These are phyloP conservation scores for Pleurotus tuoliensis DNA, from an alignment of 768 basidiomycete species.

Conservation along the genomic window DNA sequence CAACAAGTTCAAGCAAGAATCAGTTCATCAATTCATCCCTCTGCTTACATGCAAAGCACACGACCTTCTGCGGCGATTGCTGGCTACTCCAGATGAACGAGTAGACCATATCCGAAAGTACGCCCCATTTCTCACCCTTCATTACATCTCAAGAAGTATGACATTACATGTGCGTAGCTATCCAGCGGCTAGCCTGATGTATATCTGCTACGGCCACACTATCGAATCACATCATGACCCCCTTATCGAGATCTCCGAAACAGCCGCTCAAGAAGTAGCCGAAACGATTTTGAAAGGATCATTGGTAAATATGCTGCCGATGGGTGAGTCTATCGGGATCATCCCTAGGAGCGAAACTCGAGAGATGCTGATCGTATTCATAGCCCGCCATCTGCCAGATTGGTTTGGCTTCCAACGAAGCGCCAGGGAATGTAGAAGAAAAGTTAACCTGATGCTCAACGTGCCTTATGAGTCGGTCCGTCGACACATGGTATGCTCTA, in stretches of 20 bases:
- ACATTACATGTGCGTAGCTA: background rate
- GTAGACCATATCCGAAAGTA: slow-evolving; percentile 26
- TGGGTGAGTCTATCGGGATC: background rate
- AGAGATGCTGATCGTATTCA: no score
- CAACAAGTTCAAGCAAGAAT: slow-evolving; percentile 5
- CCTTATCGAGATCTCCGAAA: slow-evolving; percentile 2
- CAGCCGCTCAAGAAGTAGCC: background rate
- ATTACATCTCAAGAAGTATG: no score
- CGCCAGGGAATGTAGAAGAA: background rate
- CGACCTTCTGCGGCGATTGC: slow-evolving; percentile 24
- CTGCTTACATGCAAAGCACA: slow-evolving; percentile 22
- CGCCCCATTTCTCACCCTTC: background rate
- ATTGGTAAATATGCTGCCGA: background rate
- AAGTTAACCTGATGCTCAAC: background rate
- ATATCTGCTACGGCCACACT: background rate
- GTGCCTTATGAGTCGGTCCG: slow-evolving; percentile 1
- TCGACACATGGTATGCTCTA: background rate
- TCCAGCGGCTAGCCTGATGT: slow-evolving; percentile 1
- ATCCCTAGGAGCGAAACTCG: no score
- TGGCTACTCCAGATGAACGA: slow-evolving; percentile 18
- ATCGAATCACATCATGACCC: background rate
- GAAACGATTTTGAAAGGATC: slow-evolving; percentile 1
- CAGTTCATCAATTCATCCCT: slow-evolving; percentile 10
- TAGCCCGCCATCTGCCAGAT: background rate
- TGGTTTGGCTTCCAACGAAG: slow-evolving; percentile 5